Percentiles rank a stretch among this genome's conserved stretches.
phyloP scores from a whole-genome alignment of 148 eudicot species.

The Persicaria tinctoria region DNA sequence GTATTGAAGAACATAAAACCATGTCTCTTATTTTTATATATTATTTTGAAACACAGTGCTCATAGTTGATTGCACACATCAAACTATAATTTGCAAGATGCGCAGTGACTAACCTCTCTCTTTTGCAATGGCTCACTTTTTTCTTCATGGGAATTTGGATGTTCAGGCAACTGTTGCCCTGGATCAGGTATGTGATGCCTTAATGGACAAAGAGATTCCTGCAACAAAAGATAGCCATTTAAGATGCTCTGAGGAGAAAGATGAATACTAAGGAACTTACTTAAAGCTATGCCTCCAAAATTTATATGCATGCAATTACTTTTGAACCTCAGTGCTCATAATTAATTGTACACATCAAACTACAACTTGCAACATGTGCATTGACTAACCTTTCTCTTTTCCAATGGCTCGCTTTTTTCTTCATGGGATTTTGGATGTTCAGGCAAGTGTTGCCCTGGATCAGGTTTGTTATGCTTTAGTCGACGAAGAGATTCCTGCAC shows the following conservation, averaged over 20 bases:
- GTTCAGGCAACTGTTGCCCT: not conserved
- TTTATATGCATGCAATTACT: too few relatives aligned
- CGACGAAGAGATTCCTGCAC: not conserved
- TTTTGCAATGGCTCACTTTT: not conserved
- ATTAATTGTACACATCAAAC: too few relatives aligned
- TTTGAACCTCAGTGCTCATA: too few relatives aligned
- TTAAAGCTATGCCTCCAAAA: not conserved
- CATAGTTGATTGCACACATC: too few relatives aligned
- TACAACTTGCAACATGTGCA: too few relatives aligned
- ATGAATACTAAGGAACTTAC: too few relatives aligned
- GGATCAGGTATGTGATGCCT: not conserved
- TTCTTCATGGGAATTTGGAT: not conserved
- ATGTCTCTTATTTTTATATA: not conserved
- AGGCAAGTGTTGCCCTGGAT: not conserved
- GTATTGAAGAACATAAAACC: too few relatives aligned
- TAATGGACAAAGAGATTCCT: not conserved
- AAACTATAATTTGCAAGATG: too few relatives aligned
- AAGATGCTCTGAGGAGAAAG: not conserved
- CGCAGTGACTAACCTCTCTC: too few relatives aligned
- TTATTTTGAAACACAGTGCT: too few relatives aligned
- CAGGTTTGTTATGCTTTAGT: not conserved
- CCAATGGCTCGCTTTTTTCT: not conserved
- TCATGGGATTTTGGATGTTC: not conserved
- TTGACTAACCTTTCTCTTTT: too few relatives aligned
- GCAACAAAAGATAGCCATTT: not conserved